These are phyloP conservation scores for Aspergillus clavatus DNA, from an alignment of 2,329 filamentous ascomycete species.

Conservation along the genomic window DNA sequence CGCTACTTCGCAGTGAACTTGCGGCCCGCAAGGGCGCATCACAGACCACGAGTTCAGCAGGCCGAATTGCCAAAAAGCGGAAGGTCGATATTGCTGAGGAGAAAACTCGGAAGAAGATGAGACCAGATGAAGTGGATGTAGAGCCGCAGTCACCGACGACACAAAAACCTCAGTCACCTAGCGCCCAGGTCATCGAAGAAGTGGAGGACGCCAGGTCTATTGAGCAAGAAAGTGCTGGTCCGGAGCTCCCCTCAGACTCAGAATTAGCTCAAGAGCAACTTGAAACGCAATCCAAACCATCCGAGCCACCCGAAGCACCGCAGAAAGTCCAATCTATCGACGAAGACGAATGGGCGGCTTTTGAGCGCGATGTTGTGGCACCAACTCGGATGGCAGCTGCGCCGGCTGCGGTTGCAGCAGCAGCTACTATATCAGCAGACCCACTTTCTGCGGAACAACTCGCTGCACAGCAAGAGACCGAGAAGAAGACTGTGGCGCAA, in stretches of 20 bases:
- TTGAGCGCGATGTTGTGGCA: conserved; percentile 72
- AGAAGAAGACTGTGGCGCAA: conserved; percentile 39
- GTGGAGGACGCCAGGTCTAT: conserved; percentile 25
- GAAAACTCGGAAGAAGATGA: conserved; percentile 42
- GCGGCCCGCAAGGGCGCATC: conserved; percentile 67
- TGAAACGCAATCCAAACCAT: conserved; percentile 4
- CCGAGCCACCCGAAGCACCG: conserved; percentile 9
- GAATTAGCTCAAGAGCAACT: conserved; percentile 10
- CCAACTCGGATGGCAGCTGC: conserved; percentile 32
- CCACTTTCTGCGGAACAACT: conserved; percentile 62
- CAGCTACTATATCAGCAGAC: conserved; percentile 63
- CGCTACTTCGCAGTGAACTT: conserved; percentile 72
- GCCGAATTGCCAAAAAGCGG: conserved; percentile 48
- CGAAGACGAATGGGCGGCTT: conserved; percentile 81
- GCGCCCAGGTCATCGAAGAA: conserved; percentile 20
- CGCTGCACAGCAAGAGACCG: conserved; percentile 49
- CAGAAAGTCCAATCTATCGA: conserved; percentile 54
- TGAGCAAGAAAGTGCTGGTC: conserved; percentile 23
- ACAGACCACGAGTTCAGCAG: conserved; percentile 38
- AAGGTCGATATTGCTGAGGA: conserved; percentile 46
- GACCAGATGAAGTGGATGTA: conserved; percentile 29
- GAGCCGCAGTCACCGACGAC: conserved; percentile 31
- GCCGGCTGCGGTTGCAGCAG: conserved; percentile 28
- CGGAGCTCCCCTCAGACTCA: conserved; percentile 15
- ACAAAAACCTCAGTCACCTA: conserved; percentile 22